Evolutionary conservation across 805 yeast genomes (phyloP).

Genomic region (Alloascoidea africana): DNA sequence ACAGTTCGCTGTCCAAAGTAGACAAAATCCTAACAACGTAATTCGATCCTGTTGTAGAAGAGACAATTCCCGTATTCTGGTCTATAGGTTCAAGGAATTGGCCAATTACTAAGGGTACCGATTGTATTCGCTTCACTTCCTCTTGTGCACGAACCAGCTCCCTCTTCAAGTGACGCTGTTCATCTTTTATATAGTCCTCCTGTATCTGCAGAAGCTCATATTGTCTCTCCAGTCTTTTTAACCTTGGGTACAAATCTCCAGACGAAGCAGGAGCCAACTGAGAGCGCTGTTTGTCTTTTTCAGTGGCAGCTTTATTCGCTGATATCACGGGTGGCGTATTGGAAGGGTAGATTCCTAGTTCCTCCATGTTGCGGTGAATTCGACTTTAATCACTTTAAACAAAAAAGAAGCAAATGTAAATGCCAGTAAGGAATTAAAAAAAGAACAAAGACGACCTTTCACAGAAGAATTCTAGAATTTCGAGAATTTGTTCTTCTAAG

Average conservation of each 20-base stretch:
- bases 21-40: constrained; percentile 92
- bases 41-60: constrained; percentile 95
- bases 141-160: constrained; percentile 95
- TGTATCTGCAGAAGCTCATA: constrained; percentile 72
- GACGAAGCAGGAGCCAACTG: constrained; percentile 16
- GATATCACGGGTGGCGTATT: constrained; percentile 5
- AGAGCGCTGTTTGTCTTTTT: constrained; percentile 18
- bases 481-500: no score
- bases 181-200: constrained; percentile 96
- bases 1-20: constrained; percentile 85
- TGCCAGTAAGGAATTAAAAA: no score
- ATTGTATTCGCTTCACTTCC: constrained; percentile 93
- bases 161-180: constrained; percentile 88
- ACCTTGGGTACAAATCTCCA: constrained; percentile 62
- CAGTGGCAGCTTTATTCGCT: constrained; percentile 16
- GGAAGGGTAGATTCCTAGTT: constrained; percentile 33
- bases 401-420: no score
- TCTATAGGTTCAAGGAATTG: constrained; percentile 97
- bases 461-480: no score
- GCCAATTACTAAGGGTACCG: constrained; percentile 96
- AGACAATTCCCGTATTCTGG: constrained; percentile 90
- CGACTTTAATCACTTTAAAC: no score
- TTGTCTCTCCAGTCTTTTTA: constrained; percentile 85
- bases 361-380: constrained; percentile 43
- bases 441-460: no score